Base-by-base conservation (phyloP, 495 filamentous ascomycete genomes). In the Jackrogersella multiformis region DNA sequence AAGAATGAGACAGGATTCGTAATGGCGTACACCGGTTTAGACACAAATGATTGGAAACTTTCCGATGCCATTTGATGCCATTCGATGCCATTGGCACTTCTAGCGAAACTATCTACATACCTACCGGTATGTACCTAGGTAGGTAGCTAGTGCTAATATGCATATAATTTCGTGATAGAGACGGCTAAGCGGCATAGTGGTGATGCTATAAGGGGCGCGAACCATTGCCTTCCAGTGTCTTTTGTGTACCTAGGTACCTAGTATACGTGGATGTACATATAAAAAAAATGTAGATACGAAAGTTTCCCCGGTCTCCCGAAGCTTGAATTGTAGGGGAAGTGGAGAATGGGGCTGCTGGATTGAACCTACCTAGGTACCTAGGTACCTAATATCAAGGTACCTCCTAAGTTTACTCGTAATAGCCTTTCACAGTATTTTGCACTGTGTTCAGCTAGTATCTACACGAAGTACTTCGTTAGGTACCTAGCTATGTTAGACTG, bases 11-110 rank as follows among this genome's bases (percentile, higher is more conserved):
- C 42, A 32, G 41, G 55, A 28, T 35, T 10, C 20, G 32, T 42
- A 55, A 63, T 35, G 66, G 54, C 55, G 66, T 54, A n/a, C n/a
- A n/a, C n/a, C n/a, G n/a, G n/a, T n/a, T n/a, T n/a, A 42, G 49
- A 45, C 12, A 42, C 32, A 41, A 23, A 28, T 21, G 35, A 53
- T 54, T 42, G 45, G 23, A 38, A 38, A 30, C 0, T 53, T 45
- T 30, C 15, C n/a, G 36, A 36, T 45, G 35, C n/a, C 16, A 42
- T 34, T 39, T 3, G 26, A 7, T 7, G 26, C 26, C 7, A 30
- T 30, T 30, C 3, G 61, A 30, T 41, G n/a, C 18, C 39, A 56
- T 21, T 49, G 61, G 32, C n/a, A 49, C 16, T 48, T 35, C 16
- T 16, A 35, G 13, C 18, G 34, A 18, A 38, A 15, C n/a, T 32